Evolutionary conservation across 352 stramenopile species (phyloP).

Genomic region (Phytophthora constricta): DNA sequence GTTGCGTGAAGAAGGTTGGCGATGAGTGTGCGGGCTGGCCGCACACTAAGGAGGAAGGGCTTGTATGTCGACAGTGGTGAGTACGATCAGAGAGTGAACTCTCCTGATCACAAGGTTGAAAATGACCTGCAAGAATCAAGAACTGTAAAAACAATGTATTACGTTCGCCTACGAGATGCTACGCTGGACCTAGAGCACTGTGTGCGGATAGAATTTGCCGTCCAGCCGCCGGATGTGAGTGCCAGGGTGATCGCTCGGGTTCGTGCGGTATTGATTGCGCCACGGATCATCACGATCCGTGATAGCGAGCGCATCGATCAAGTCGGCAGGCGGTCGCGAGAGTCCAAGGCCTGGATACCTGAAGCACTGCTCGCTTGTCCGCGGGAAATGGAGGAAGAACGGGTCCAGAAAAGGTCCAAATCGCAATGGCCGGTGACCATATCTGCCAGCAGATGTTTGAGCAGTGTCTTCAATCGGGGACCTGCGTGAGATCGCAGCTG

Average conservation of each 20-base stretch:
- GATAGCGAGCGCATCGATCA: neutral
- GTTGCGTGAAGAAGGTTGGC: too few species aligned
- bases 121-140: too few species aligned
- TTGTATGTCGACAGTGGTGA: too few species aligned
- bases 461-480: neutral
- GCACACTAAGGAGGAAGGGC: too few species aligned
- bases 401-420: slow-evolving; percentile 4
- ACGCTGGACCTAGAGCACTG: too few species aligned
- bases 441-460: neutral
- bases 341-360: neutral
- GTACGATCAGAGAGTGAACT: too few species aligned
- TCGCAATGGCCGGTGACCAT: neutral
- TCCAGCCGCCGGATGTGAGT: neutral
- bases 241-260: neutral
- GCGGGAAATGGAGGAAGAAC: neutral
- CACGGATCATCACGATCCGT: neutral
- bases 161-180: too few species aligned
- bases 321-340: neutral
- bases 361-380: neutral
- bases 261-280: slow-evolving; percentile 4
- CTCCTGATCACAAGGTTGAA: too few species aligned
- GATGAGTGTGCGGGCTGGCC: too few species aligned
- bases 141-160: too few species aligned
- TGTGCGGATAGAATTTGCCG: neutral
- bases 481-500: neutral